These are phyloP conservation scores for Agarophyton chilense DNA, from an alignment of 23 red algal genomes.

Conservation along the genomic window DNA sequence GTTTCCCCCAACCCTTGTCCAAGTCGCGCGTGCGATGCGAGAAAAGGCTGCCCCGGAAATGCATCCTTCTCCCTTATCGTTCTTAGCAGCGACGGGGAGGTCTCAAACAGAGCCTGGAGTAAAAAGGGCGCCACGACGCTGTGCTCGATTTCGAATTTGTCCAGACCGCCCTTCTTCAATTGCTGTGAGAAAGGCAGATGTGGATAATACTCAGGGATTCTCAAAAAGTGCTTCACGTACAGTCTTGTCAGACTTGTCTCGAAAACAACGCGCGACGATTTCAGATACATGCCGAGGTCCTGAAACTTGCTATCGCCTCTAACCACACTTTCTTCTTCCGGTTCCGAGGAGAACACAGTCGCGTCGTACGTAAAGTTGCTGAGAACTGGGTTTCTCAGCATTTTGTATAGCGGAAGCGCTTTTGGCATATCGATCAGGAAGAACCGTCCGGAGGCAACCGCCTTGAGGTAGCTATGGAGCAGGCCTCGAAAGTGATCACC, in stretches of 20 bases:
- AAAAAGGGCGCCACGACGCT: neutral
- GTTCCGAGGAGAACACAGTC: neutral
- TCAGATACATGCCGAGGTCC: neutral
- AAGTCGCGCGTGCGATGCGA: neutral
- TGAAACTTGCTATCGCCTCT: neutral
- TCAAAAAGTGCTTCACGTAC: neutral
- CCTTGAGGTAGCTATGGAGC: neutral
- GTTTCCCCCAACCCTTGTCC: neutral
- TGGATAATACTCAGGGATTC: neutral
- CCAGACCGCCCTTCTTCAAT: neutral
- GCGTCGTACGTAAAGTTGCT: constrained; percentile 14
- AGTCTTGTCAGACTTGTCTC: neutral
- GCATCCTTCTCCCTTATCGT: neutral
- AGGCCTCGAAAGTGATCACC: constrained; percentile 9
- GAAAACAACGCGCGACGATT: neutral
- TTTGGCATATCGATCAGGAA: neutral
- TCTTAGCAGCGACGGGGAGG: neutral
- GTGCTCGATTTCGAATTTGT: neutral
- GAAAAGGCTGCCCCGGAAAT: neutral
- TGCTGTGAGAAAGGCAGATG: neutral
- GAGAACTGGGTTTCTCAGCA: neutral
- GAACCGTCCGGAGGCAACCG: neutral
- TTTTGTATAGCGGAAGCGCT: neutral
- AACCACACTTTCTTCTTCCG: neutral
- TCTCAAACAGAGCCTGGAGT: neutral